A percentile compares a stretch with the other conserved stretches of the same genome.
phyloP scores from a whole-genome alignment of 768 basidiomycete genomes.

The Hortiboletus campestris region DNA sequence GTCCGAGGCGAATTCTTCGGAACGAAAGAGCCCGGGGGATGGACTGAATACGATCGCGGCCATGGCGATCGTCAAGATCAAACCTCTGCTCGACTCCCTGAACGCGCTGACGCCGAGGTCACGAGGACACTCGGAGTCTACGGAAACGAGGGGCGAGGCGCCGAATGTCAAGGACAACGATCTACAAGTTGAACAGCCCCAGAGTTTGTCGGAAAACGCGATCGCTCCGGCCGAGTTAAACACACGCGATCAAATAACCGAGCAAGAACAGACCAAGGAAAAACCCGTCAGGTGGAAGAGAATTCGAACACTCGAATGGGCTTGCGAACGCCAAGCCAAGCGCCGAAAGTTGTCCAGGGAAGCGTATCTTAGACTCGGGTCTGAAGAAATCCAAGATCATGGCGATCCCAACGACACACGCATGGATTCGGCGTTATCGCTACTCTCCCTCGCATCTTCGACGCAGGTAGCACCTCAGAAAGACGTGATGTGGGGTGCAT shows the following conservation, averaged over 20 bases:
- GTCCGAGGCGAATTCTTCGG: not conserved
- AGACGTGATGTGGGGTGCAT: constrained; percentile 29
- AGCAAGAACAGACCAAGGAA: constrained; percentile 10
- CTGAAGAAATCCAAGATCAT: constrained; percentile 17
- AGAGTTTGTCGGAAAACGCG: not conserved
- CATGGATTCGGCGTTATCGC: constrained; percentile 29
- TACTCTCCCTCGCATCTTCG: constrained; percentile 29
- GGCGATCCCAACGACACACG: constrained; percentile 6
- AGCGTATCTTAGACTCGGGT: constrained; percentile 13
- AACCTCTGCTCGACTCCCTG: constrained; percentile 21
- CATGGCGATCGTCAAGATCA: constrained; percentile 22
- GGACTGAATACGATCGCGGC: constrained; percentile 4
- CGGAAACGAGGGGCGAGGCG: not conserved
- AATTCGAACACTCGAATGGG: constrained; percentile 43
- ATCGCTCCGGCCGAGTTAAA: not conserved
- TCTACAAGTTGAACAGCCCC: not conserved
- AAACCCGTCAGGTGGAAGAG: constrained; percentile 16
- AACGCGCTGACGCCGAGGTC: constrained; percentile 13
- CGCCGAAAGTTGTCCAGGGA: constrained; percentile 31
- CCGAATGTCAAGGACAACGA: constrained; percentile 1
- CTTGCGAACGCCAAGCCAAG: constrained; percentile 40
- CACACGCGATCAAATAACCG: not conserved
- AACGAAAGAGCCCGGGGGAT: not conserved
- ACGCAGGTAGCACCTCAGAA: constrained; percentile 1
- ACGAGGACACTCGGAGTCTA: not conserved